Percentiles rank a stretch among this genome's conserved stretches.
Evolutionary conservation across 1,139 yeast species (phyloP).

Genomic region (Saccharomyces hybrid): DNA sequence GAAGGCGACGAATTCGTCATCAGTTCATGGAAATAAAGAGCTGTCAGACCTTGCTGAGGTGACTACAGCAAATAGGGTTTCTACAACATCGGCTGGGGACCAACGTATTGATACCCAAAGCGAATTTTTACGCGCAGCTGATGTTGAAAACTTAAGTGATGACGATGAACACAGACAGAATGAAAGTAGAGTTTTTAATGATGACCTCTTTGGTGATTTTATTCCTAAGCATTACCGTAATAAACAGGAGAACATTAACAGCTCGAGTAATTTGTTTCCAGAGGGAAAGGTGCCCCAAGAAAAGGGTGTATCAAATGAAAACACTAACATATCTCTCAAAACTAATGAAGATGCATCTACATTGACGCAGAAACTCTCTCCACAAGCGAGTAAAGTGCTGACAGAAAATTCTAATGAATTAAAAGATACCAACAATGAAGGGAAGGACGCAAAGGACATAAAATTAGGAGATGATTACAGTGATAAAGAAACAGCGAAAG

Average conservation of each 20-base stretch:
- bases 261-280: not conserved
- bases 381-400: not conserved
- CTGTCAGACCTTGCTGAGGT: not conserved
- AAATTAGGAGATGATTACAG: not conserved
- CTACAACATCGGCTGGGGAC: not conserved
- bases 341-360: not conserved
- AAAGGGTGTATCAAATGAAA: not conserved
- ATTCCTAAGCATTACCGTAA: conserved; percentile 3
- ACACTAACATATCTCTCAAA: not conserved
- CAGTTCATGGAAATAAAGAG: not conserved
- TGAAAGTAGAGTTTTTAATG: conserved; percentile 20
- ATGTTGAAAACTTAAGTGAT: not conserved
- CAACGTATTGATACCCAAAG: not conserved
- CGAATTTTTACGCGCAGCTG: not conserved
- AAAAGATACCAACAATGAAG: not conserved
- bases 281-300: not conserved
- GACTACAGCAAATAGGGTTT: not conserved
- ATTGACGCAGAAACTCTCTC: not conserved
- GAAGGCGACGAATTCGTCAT: not conserved
- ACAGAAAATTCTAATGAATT: not conserved
- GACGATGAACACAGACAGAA: not conserved
- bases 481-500: not conserved
- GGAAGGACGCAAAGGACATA: not conserved
- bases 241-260: not conserved
- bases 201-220: conserved; percentile 27